Evolutionary conservation across 352 stramenopile genomes (phyloP), one percentile per base, ranked within the genome.

Genomic region (Pythium volutum): DNA sequence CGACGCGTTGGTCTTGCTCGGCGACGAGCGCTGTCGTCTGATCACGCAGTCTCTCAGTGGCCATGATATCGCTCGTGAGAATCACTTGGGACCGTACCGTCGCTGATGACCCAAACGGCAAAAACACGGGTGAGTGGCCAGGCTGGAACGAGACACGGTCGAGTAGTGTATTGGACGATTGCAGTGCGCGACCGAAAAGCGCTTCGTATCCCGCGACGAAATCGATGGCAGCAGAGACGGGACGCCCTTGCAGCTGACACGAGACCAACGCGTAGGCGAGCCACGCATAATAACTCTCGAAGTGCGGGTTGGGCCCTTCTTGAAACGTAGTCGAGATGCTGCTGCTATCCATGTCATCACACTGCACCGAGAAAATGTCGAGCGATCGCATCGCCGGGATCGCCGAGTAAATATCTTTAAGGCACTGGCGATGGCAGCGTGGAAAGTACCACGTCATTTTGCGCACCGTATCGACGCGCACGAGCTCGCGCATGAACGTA

Each of bases 281-380:
- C 51, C 51, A 57, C 18, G 51, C 46, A 26, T 53, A 53, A 27
- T 53, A 53, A 26, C 46, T 53, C 3, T 18, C 25, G 12, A 39
- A 25, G 4, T 20, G 6, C 4, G n/a, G 4, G 34, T 34, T 22
- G 3, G 31, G 7, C 1, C 31, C 8, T 4, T 15, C 31, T 36
- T 36, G 31, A 15, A 36, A 8, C 3, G 31, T 36, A 11, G 31
- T 36, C 4, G n/a, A n/a, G n/a, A n/a, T n/a, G n/a, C n/a, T n/a
- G 31, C 18, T 53, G 4, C 25, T 20, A 10, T 34, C 42, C 48
- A 31, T n/a, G 48, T 55, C 34, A 9, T 57, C 20, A 18, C 51
- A 48, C 6, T 38, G 34, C 20, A 57, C 34, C 23, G 23, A 31
- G 5, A 55, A 36, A 1, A 16, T 20, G 27, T 36, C 12, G 27